phyloP scores from a whole-genome alignment of 495 filamentous ascomycete species.

The Tuber indicum region DNA sequence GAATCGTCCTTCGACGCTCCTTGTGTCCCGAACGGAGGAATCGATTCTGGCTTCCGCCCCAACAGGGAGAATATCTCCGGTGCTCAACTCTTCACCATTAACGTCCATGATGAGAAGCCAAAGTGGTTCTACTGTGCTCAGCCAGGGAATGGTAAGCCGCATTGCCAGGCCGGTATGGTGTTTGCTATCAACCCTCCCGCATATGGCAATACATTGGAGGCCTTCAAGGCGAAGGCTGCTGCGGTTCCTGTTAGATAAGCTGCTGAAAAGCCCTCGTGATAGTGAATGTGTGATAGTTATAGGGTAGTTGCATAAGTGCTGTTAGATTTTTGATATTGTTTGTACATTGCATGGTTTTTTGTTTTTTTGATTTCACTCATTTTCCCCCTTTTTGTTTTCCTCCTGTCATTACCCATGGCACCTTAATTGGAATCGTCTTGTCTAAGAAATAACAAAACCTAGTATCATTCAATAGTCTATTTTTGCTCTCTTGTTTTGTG shows the following conservation, averaged over 20 bases:
- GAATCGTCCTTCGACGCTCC: constrained; percentile 61
- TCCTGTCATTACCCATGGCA: not conserved
- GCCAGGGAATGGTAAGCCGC: constrained; percentile 24
- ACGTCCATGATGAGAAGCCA: constrained; percentile 48
- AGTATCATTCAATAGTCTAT: not conserved
- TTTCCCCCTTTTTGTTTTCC: not conserved
- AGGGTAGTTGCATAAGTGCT: not conserved
- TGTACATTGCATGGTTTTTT: not conserved
- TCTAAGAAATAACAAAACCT: not conserved
- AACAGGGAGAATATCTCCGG: constrained; percentile 30
- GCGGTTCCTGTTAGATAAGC: not conserved
- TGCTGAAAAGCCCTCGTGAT: not conserved
- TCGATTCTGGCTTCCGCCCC: constrained; percentile 48
- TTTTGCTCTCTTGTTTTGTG: not conserved
- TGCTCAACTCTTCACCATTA: not conserved
- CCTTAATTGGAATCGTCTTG: not conserved
- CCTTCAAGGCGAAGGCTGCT: constrained; percentile 15
- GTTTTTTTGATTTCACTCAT: not conserved
- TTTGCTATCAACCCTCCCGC: constrained; percentile 36
- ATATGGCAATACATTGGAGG: constrained; percentile 11
- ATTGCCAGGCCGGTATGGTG: constrained; percentile 45
- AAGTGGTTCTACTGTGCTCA: constrained; percentile 57
- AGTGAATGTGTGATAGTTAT: not conserved
- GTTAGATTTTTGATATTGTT: not conserved
- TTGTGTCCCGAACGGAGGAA: constrained; percentile 47